These are phyloP conservation scores for Citeromyces hawaiiensis DNA, from an alignment of 1,139 yeast species.

Conservation along the genomic window DNA sequence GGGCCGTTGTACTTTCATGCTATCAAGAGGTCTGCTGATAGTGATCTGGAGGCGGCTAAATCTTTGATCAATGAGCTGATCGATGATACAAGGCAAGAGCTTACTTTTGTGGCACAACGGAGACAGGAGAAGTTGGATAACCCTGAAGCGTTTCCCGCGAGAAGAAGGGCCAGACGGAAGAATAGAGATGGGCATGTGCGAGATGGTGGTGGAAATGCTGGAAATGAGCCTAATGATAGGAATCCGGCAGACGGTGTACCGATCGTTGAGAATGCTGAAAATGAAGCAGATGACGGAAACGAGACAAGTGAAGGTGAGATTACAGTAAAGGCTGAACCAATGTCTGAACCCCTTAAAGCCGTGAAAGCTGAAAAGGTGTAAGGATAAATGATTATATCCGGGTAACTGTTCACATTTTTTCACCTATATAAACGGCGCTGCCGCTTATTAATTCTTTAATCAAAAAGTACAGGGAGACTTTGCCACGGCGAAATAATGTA, in stretches of 20 bases:
- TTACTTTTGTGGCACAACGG: background rate
- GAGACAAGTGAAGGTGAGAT: background rate
- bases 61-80: background rate
- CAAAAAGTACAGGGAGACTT: constrained; percentile 55
- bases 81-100: background rate
- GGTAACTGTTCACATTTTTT: background rate
- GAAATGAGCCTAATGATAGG: too few relatives aligned
- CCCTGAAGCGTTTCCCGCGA: background rate
- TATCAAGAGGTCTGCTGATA: background rate
- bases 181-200: too few relatives aligned
- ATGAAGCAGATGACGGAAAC: too few relatives aligned
- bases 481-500: constrained; percentile 62
- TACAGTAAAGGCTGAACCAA: background rate
- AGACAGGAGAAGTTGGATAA: background rate
- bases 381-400: background rate
- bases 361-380: background rate
- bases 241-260: too few relatives aligned
- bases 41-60: background rate
- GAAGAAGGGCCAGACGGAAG: background rate
- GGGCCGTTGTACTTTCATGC: background rate
- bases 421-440: background rate
- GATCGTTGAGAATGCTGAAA: too few relatives aligned
- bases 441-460: constrained; percentile 19
- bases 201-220: too few relatives aligned
- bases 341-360: background rate